Evolutionary conservation across 2,329 filamentous ascomycete species (phyloP).

Genomic region (Hypoxylon sp.): DNA sequence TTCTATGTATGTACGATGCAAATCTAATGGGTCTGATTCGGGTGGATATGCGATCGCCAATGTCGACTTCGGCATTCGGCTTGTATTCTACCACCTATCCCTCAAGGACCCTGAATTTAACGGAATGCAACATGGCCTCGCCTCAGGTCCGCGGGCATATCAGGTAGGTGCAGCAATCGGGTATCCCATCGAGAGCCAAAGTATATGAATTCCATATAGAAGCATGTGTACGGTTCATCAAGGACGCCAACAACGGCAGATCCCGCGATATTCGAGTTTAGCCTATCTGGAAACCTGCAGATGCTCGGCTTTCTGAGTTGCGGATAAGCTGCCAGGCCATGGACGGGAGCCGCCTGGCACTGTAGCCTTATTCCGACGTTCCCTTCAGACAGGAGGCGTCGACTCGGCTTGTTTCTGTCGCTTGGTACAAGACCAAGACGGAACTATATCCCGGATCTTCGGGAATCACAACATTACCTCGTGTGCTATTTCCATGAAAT

Average conservation of each 20-base stretch:
- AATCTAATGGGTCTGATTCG: slow-evolving; percentile 12
- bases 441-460: slow-evolving; percentile 14
- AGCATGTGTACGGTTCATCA: slow-evolving; percentile 1
- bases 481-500: slow-evolving; percentile 10
- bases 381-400: slow-evolving; percentile 16
- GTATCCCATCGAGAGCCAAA: slow-evolving; percentile 18
- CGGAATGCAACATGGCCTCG: slow-evolving; percentile 16
- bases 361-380: slow-evolving; percentile 40
- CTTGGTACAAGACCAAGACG: slow-evolving; percentile 27
- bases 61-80: slow-evolving; percentile 5
- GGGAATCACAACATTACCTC: slow-evolving; percentile 20
- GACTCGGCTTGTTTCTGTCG: slow-evolving; percentile 11
- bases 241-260: slow-evolving; percentile 30
- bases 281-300: slow-evolving; percentile 38
- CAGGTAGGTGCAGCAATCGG: neutral
- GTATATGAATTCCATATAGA: neutral
- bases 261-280: slow-evolving; percentile 39
- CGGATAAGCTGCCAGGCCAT: slow-evolving; percentile 37
- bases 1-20: slow-evolving; percentile 2
- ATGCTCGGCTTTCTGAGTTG: slow-evolving; percentile 32
- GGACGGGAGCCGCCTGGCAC: slow-evolving; percentile 32
- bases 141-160: neutral
- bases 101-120: slow-evolving; percentile 3
- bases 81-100: neutral
- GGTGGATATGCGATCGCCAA: slow-evolving; percentile 1